These are phyloP conservation scores for Candida hungchunana DNA, from an alignment of 805 yeast species.

Conservation along the genomic window DNA sequence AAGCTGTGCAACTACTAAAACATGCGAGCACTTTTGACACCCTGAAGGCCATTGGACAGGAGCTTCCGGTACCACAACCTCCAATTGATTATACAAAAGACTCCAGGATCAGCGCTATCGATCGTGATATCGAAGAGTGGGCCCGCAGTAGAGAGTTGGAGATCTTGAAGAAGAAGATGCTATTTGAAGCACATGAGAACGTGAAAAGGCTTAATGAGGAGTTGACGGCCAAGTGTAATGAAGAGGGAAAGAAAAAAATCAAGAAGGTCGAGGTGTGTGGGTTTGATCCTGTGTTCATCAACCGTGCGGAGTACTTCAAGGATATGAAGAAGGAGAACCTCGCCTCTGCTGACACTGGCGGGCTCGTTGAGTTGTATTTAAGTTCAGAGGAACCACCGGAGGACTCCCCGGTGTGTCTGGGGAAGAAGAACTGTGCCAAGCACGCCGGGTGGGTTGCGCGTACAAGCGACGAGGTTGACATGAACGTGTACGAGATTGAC, in stretches of 20 bases:
- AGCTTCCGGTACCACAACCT: conserved; percentile 44
- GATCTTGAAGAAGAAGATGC: conserved; percentile 14
- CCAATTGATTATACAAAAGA: conserved; percentile 25
- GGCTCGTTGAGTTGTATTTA: conserved; percentile 6
- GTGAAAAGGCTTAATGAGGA: conserved; percentile 26
- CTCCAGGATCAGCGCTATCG: conserved; percentile 8
- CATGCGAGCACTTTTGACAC: conserved; percentile 11
- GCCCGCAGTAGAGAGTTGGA: conserved; percentile 3
- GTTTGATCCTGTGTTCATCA: conserved; percentile 34
- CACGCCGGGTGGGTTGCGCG: conserved; percentile 49
- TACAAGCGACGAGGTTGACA: conserved; percentile 32
- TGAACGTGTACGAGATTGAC: conserved; percentile 29
- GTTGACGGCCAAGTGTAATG: conserved; percentile 5
- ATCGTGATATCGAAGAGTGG: background rate
- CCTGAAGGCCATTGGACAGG: conserved; percentile 31
- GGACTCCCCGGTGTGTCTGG: conserved; percentile 30
- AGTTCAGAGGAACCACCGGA: background rate
- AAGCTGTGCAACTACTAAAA: conserved; percentile 14
- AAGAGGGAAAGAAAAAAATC: conserved; percentile 16
- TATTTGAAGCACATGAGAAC: conserved; percentile 24
- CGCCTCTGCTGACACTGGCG: conserved; percentile 14
- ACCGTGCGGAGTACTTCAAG: conserved; percentile 5
- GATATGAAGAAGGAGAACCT: conserved; percentile 20
- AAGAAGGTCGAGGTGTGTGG: conserved; percentile 51
- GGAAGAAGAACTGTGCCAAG: conserved; percentile 50